Percentiles rank a stretch among this genome's conserved stretches.
Conservation (phyloP, 345 rosid species). For the Corchorus olitorius region DNA sequence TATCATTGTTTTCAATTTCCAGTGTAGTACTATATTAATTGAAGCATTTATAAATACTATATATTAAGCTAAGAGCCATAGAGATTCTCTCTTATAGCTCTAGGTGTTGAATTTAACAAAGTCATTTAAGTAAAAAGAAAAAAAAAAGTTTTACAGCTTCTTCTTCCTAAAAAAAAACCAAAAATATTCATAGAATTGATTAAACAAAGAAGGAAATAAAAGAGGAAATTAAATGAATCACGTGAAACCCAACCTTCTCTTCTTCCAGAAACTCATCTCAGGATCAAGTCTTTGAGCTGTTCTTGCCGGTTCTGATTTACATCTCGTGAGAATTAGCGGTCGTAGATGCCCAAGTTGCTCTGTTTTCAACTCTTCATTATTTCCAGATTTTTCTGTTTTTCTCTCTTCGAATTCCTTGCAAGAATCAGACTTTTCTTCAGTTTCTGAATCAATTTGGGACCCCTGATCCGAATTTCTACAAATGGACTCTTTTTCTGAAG, state of each 20-base stretch:
- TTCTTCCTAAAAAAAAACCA: constrained; percentile 15
- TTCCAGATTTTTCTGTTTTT: constrained; percentile 25
- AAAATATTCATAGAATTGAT: not conserved
- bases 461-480: constrained; percentile 31
- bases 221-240: constrained; percentile 33
- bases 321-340: constrained; percentile 59
- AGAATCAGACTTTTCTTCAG: constrained; percentile 21
- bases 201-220: constrained; percentile 5
- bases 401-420: constrained; percentile 34
- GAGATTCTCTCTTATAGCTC: constrained; percentile 51
- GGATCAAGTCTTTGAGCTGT: constrained; percentile 55
- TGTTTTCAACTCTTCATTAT: constrained; percentile 20
- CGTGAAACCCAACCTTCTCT: constrained; percentile 64
- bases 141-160: not conserved
- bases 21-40: constrained; percentile 19
- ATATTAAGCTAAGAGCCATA: constrained; percentile 29
- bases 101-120: constrained; percentile 20
- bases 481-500: constrained; percentile 34
- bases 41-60: not conserved
- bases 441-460: constrained; percentile 30
- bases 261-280: constrained; percentile 47
- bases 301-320: constrained; percentile 91
- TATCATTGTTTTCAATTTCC: constrained; percentile 25
- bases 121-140: constrained; percentile 15
- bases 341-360: constrained; percentile 25